These are phyloP conservation scores for Suillus clintonianus DNA, from an alignment of 768 basidiomycete genomes.

Conservation along the genomic window DNA sequence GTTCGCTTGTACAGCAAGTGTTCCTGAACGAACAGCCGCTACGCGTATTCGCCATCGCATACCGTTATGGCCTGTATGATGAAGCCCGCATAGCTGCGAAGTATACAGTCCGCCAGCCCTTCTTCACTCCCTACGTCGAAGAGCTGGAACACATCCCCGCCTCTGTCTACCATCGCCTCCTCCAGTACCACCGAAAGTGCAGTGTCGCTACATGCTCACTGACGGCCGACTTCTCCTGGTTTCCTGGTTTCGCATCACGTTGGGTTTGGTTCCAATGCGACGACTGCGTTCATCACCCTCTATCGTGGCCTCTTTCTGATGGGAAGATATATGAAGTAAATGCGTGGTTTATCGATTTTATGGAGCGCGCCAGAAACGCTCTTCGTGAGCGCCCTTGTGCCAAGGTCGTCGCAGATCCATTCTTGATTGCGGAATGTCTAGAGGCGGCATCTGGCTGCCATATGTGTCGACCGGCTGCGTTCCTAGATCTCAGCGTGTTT, in stretches of 20 bases:
- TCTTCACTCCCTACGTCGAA: conserved; percentile 35
- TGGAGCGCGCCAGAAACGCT: conserved; percentile 31
- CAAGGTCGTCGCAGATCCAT: conserved; percentile 30
- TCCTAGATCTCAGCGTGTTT: conserved; percentile 34
- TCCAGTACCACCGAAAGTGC: conserved; percentile 38
- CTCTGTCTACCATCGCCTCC: conserved; percentile 35
- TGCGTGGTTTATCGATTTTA: conserved; percentile 36
- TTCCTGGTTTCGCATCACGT: conserved; percentile 36
- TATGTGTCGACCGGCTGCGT: conserved; percentile 32
- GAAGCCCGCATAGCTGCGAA: conserved; percentile 37
- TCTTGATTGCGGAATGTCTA: conserved; percentile 32
- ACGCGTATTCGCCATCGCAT: conserved; percentile 41
- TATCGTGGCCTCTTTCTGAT: conserved; percentile 35
- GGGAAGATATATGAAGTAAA: conserved; percentile 39
- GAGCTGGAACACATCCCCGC: conserved; percentile 42
- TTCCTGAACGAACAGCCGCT: conserved; percentile 34
- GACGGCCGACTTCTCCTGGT: conserved; percentile 38
- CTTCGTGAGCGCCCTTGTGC: conserved; percentile 32
- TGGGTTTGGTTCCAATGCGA: conserved; percentile 43
- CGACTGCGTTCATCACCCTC: conserved; percentile 33
- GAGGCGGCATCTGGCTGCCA: conserved; percentile 28
- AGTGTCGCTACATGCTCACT: conserved; percentile 31
- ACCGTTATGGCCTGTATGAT: conserved; percentile 35
- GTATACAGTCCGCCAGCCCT: conserved; percentile 35
- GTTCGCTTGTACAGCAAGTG: conserved; percentile 24